A percentile compares a stretch with the other conserved stretches of the same genome.
phyloP scores from a whole-genome alignment of 176 grass and related monocot genomes.

The Paspalum vaginatum region DNA sequence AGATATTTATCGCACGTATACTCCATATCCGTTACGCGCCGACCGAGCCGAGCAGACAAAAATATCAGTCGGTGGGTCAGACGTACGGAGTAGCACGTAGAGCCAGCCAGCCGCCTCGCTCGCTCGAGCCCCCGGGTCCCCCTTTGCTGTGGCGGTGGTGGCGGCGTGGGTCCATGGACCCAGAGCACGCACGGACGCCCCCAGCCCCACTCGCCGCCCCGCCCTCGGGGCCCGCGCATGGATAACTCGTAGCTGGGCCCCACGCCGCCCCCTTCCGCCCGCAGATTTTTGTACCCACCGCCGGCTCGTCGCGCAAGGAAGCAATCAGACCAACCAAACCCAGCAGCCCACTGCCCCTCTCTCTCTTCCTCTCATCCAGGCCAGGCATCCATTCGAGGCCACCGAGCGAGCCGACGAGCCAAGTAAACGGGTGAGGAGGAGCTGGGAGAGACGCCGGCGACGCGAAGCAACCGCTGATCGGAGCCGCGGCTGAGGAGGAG shows the following conservation, averaged over 20 bases:
- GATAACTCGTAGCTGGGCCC: slow-evolving; percentile 58
- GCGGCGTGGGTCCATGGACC: slow-evolving; percentile 32
- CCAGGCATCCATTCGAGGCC: too few species aligned
- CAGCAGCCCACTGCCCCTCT: not conserved
- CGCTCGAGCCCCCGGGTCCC: not conserved
- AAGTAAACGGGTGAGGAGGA: not conserved
- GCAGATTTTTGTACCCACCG: slow-evolving; percentile 54
- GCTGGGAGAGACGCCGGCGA: too few species aligned
- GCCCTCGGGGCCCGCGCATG: slow-evolving; percentile 45
- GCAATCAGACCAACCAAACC: slow-evolving; percentile 1
- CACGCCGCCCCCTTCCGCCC: not conserved
- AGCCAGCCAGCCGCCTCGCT: too few species aligned
- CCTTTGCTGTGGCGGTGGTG: not conserved
- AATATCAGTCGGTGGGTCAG: not conserved
- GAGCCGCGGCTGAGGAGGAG: not conserved
- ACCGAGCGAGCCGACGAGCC: not conserved
- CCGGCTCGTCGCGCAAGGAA: not conserved
- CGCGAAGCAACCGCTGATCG: not conserved
- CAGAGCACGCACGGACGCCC: not conserved
- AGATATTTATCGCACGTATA: too few species aligned
- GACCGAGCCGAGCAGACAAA: not conserved
- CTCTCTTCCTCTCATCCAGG: not conserved
- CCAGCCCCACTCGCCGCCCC: not conserved
- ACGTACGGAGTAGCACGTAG: not conserved
- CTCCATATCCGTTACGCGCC: not conserved